Evolutionary conservation across 2,329 filamentous ascomycete genomes (phyloP), one percentile per base, ranked within the genome.

Genomic region (Cordyceps militaris): DNA sequence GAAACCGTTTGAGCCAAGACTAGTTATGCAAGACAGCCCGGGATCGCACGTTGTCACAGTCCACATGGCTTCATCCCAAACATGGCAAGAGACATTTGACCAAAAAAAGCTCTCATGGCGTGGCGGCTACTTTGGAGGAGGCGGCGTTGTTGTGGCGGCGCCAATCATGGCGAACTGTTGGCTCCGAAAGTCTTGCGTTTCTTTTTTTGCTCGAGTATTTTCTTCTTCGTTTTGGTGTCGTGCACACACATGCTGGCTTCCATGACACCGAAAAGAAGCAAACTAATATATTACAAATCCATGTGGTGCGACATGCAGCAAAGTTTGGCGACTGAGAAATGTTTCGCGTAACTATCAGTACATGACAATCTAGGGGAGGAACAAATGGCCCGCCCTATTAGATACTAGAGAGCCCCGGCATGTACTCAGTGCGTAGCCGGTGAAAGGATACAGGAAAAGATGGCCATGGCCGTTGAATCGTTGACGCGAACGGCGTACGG

Each of bases 191-290:
- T 21, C 4, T 36, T 48, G 13, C 21, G 21, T 14, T 14, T 24
- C 14, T n/a, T 16, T 13, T 10, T 55, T 55, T 51, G 1, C 34
- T 28, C 19, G 23, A 19, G 19, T 36, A 28, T 34, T 36, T 44
- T 21, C 34, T 51, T 51, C 32, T 40, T 19, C 19, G 5, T 8
- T 13, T 36, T 14, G 40, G 40, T 7, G 38, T 44, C 13, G 26
- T n/a, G 32, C 40, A 28, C 26, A 8, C 28, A 8, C 7, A 13
- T 10, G 21, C 21, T 21, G 43, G 34, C 43, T 56, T 56, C 23
- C 53, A 36, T 36, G 51, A 26, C 19, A 54, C 23, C 5, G n/a
- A 52, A 23, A 47, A 56, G 52, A 56, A 56, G 52, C 52, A 56
- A 56, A 56, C 52, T 48, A 24, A 32, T 42, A 9, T 5, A 32